phyloP scores from a whole-genome alignment of 345 rosid species.

The Syzygium aromaticum region DNA sequence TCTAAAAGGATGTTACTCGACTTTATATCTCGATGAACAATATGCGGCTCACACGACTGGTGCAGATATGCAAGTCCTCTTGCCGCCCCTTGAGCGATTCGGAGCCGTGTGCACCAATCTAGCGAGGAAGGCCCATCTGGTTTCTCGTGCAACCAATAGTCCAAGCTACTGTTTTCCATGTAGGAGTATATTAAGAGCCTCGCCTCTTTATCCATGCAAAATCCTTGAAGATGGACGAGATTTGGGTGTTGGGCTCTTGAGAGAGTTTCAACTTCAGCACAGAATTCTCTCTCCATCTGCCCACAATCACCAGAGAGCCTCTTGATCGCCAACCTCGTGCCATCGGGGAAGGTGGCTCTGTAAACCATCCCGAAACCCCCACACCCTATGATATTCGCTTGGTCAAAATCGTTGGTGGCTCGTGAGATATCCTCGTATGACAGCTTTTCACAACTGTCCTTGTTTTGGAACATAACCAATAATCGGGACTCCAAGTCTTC shows the following conservation, averaged over 20 bases:
- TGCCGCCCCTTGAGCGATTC: conserved; percentile 67
- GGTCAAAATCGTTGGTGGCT: conserved; percentile 68
- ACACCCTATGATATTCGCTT: conserved; percentile 76
- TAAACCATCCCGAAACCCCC: conserved; percentile 91
- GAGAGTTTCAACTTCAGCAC: conserved; percentile 82
- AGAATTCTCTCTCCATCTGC: conserved; percentile 80
- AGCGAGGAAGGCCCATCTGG: conserved; percentile 52
- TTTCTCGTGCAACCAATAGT: conserved; percentile 83
- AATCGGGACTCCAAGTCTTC: conserved; percentile 45
- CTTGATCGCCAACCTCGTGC: conserved; percentile 64
- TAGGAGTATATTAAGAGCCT: conserved; percentile 74
- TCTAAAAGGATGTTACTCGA: conserved; percentile 81
- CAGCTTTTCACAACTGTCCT: conserved; percentile 38
- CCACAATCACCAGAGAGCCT: conserved; percentile 80
- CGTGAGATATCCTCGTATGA: conserved; percentile 51
- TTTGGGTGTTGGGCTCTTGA: conserved; percentile 85
- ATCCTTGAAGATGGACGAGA: conserved; percentile 77
- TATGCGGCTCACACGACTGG: conserved; percentile 73
- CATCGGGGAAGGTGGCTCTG: conserved; percentile 60
- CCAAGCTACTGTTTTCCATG: conserved; percentile 90
- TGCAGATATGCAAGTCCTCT: conserved; percentile 68
- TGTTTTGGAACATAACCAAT: conserved; percentile 55
- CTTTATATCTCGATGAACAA: conserved; percentile 76
- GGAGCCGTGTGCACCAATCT: conserved; percentile 59
- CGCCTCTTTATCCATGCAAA: conserved; percentile 45